Conservation (phyloP, 2,329 filamentous ascomycete genomes). For the Monosporascus sp. region DNA sequence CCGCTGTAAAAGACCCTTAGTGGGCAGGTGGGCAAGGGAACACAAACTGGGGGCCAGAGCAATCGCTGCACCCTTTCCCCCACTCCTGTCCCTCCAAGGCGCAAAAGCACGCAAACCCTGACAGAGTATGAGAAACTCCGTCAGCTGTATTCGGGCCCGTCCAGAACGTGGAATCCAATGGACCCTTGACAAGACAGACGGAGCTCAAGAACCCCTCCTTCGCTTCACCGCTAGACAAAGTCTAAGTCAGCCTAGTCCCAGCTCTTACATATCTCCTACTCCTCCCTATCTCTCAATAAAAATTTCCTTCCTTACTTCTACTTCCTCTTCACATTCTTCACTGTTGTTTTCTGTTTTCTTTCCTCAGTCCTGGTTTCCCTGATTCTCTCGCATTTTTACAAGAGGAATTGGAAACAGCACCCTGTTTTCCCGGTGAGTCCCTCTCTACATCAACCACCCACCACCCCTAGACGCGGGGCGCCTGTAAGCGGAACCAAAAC, state of each 20-base stretch:
- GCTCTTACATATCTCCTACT: background rate
- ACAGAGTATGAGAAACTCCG: no score
- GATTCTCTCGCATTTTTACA: conserved; percentile 5
- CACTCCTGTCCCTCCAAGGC: no score
- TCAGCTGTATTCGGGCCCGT: no score
- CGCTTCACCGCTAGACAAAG: background rate
- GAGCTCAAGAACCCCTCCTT: background rate
- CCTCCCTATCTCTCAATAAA: conserved; percentile 8
- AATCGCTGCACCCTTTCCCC: no score
- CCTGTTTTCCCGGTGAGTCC: conserved; percentile 20
- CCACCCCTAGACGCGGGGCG: background rate
- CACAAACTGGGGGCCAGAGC: no score
- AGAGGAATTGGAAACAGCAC: conserved; percentile 21
- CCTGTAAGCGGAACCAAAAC: background rate
- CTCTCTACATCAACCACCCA: background rate
- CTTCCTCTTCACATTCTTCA: conserved; percentile 4
- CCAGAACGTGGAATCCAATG: background rate
- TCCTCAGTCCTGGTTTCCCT: conserved; percentile 5
- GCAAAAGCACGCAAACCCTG: no score
- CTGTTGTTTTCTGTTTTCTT: conserved; percentile 10
- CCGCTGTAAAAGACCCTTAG: no score
- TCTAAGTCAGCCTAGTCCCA: background rate
- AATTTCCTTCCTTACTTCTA: background rate
- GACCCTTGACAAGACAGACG: background rate
- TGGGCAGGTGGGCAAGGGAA: no score